phyloP scores from a whole-genome alignment of 805 yeast species.

The Candida peoriensis region DNA sequence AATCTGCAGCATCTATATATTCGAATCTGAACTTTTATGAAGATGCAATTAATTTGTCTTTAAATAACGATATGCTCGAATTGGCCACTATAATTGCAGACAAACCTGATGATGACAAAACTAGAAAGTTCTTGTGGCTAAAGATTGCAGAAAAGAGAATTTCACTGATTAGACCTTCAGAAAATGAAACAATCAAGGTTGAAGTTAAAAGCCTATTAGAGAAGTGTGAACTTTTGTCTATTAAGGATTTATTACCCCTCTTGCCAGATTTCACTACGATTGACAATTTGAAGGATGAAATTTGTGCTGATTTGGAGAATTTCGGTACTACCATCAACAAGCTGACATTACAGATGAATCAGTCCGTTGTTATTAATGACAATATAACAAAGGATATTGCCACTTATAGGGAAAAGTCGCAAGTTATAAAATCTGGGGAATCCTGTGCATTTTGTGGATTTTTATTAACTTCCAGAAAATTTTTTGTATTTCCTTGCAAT shows the following conservation, averaged over 20 bases:
- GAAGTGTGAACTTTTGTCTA: slow-evolving; percentile 48
- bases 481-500: slow-evolving; percentile 81
- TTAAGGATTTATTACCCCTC: slow-evolving; percentile 78
- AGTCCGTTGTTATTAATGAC: slow-evolving; percentile 56
- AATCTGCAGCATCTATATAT: slow-evolving; percentile 70
- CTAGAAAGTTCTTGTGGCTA: slow-evolving; percentile 71
- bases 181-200: slow-evolving; percentile 23
- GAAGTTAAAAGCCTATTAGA: slow-evolving; percentile 33
- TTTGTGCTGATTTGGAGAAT: slow-evolving; percentile 70
- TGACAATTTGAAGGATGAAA: slow-evolving; percentile 78
- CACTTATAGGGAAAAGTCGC: slow-evolving; percentile 47
- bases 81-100: slow-evolving; percentile 56
- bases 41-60: slow-evolving; percentile 74
- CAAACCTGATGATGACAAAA: slow-evolving; percentile 42
- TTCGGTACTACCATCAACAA: slow-evolving; percentile 63
- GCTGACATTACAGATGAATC: slow-evolving; percentile 69
- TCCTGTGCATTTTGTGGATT: slow-evolving; percentile 71
- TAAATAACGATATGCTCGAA: slow-evolving; percentile 53
- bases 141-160: slow-evolving; percentile 41
- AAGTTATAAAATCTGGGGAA: slow-evolving; percentile 76
- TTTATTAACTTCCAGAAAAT: slow-evolving; percentile 66
- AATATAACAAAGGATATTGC: slow-evolving; percentile 58
- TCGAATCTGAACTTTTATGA: slow-evolving; percentile 65
- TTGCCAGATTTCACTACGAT: slow-evolving; percentile 82
- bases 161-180: slow-evolving; percentile 17